These are phyloP conservation scores for Globisporangium nodosum DNA, from an alignment of 352 stramenopile species.

Conservation along the genomic window DNA sequence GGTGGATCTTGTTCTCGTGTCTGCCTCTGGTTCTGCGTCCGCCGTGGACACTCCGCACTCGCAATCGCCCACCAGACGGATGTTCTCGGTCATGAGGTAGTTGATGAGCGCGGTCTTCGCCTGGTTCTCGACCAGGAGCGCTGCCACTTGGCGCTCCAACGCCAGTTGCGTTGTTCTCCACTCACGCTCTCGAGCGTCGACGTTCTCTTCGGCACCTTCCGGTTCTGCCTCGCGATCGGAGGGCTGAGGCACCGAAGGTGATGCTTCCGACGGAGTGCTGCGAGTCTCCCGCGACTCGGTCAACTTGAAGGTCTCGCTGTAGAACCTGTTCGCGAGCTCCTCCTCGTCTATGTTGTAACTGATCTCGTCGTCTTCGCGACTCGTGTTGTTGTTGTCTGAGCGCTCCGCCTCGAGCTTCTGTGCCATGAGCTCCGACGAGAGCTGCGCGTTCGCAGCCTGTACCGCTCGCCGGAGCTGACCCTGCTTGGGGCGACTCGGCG, in stretches of 20 bases:
- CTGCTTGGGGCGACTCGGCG: background rate
- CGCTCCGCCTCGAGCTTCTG: slow-evolving; percentile 3
- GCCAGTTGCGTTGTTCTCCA: slow-evolving; percentile 5
- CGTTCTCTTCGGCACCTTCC: background rate
- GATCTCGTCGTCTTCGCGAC: background rate
- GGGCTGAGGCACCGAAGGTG: background rate
- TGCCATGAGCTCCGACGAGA: slow-evolving; percentile 13
- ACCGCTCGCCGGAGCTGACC: background rate
- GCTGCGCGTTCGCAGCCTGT: slow-evolving; percentile 6
- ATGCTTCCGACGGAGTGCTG: slow-evolving; percentile 1
- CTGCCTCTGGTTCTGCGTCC: background rate
- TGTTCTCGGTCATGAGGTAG: slow-evolving; percentile 11
- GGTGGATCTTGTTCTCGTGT: background rate
- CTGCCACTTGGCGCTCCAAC: slow-evolving; percentile 13
- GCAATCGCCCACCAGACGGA: slow-evolving; percentile 4
- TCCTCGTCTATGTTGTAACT: slow-evolving; percentile 8
- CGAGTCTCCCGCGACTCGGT: slow-evolving; percentile 4
- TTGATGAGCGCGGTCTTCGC: slow-evolving; percentile 9
- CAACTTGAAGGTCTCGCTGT: slow-evolving; percentile 2
- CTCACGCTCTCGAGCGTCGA: slow-evolving; percentile 2
- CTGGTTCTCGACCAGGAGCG: slow-evolving; percentile 9
- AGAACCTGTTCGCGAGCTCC: slow-evolving; percentile 8
- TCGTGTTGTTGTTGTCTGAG: background rate
- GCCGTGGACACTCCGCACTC: background rate
- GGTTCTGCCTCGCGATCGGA: background rate